A percentile compares a stretch with the other conserved stretches of the same genome.
These are phyloP conservation scores for Diphasiastrum complanatum DNA, from an alignment of 83 land plant genomes.

Conservation along the genomic window DNA sequence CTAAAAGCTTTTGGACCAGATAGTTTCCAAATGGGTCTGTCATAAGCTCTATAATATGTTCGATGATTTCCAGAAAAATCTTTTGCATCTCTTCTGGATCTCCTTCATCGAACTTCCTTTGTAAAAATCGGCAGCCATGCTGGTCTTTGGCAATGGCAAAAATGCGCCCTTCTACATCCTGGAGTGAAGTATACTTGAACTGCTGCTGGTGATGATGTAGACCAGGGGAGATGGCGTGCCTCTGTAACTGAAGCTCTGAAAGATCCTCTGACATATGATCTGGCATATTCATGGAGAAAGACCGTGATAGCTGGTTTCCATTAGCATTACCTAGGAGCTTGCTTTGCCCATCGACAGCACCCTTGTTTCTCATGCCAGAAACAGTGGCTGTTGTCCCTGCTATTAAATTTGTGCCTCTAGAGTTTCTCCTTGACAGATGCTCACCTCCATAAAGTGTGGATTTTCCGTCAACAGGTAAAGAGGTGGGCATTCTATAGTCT, in stretches of 20 bases:
- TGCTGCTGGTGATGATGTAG: background rate
- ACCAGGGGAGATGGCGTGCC: background rate
- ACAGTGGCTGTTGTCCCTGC: background rate
- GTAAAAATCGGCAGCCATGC: constrained; percentile 13
- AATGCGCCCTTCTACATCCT: constrained; percentile 2
- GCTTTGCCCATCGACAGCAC: background rate
- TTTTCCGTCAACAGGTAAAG: background rate
- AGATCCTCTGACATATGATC: background rate
- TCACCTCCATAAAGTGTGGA: background rate
- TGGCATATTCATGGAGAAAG: background rate
- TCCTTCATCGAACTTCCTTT: constrained; percentile 14
- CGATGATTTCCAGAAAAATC: constrained; percentile 10
- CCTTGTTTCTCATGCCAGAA: background rate
- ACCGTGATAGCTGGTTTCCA: background rate
- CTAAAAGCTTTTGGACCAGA: constrained; percentile 11
- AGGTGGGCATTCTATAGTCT: background rate
- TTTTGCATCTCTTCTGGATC: constrained; percentile 4
- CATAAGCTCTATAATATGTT: constrained; percentile 12
- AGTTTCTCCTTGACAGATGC: background rate
- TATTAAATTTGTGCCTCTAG: background rate
- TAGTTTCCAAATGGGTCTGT: constrained; percentile 14
- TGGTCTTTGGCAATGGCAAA: constrained; percentile 12
- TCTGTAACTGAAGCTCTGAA: background rate
- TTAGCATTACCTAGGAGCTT: background rate
- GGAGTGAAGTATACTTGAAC: constrained; percentile 6